Evolutionary conservation across 2,329 filamentous ascomycete species (phyloP), one percentile per base, ranked within the genome.

Genomic region (Tympanopsis confertula): DNA sequence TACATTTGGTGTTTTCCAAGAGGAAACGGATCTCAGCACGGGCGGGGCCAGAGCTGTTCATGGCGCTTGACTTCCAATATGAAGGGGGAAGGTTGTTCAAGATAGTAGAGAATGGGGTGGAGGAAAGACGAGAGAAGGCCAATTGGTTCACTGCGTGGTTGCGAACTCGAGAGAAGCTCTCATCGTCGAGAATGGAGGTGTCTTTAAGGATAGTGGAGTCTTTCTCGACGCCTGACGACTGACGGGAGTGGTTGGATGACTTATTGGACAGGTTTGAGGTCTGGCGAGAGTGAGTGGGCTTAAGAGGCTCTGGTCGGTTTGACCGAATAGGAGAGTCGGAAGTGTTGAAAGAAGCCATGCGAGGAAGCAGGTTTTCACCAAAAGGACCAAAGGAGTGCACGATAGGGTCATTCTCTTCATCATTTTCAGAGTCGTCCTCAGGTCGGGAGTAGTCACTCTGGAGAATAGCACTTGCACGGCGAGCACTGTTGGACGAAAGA

Each of bases 131-230:
- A 2, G 91, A 95, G 59, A 86, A 98, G 20, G 91, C 91, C 20
- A 98, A 74, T 61, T 98, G 91, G 59, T 96, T 96, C 55, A 91
- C 74, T 44, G 94, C 78, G 54, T 98, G 91, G 58, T 95, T 94
- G 49, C 73, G 72, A 45, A 91, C 59, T 61, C 63, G 59, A 50
- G 50, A 50, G 50, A 61, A 53, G 41, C 12, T 10, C 15, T 66
- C 30, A 17, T 33, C 30, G 15, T 13, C 17, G 10, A 33, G 30
- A 7, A 7, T 15, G 12, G 15, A 17, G 7, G 10, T 33, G 7
- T 18, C 12, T 17, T 33, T 15, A 13, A 15, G 7, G 7, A 10
- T n/a, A 10, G 7, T 26, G 10, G 7, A 7, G 10, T 33, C 30
- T 33, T 33, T 33, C 30, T 33, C 30, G 7, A 18, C 30, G 12